These are phyloP conservation scores for Thalia dealbata DNA, from an alignment of 176 grass and related monocot species.

Conservation along the genomic window DNA sequence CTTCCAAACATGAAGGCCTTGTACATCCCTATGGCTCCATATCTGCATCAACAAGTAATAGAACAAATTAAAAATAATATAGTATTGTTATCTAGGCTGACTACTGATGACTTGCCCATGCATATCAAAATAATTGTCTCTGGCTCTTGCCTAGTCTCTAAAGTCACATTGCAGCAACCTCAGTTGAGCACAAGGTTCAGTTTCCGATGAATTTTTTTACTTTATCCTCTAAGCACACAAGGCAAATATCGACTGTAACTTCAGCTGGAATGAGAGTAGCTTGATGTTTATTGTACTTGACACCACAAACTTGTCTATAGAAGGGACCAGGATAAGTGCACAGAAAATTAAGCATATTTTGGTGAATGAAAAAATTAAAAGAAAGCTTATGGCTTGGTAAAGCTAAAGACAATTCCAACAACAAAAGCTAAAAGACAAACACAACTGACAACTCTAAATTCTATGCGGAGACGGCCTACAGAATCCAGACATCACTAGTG, in stretches of 20 bases:
- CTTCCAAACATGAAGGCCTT: constrained; percentile 85
- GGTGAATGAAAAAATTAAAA: neutral
- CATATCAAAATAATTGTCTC: too few relatives aligned
- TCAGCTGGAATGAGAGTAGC: neutral
- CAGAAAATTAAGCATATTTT: neutral
- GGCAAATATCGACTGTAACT: neutral
- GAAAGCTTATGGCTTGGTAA: neutral
- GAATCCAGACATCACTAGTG: neutral
- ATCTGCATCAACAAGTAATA: constrained; percentile 29
- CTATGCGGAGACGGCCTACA: neutral
- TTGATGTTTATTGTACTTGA: neutral
- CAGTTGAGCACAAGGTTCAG: too few relatives aligned
- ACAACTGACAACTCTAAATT: neutral
- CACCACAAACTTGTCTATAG: neutral
- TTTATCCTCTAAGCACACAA: neutral
- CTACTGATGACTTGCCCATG: too few relatives aligned
- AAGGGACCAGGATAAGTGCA: neutral
- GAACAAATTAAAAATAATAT: neutral
- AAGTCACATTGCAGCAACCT: too few relatives aligned
- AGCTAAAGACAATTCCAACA: neutral
- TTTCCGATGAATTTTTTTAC: too few relatives aligned
- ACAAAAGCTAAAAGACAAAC: neutral
- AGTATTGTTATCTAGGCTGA: too few relatives aligned
- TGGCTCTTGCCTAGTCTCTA: too few relatives aligned
- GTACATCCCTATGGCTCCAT: constrained; percentile 55